Evolutionary conservation across 768 basidiomycete species (phyloP).

Genomic region (Ephemerocybe angulata): DNA sequence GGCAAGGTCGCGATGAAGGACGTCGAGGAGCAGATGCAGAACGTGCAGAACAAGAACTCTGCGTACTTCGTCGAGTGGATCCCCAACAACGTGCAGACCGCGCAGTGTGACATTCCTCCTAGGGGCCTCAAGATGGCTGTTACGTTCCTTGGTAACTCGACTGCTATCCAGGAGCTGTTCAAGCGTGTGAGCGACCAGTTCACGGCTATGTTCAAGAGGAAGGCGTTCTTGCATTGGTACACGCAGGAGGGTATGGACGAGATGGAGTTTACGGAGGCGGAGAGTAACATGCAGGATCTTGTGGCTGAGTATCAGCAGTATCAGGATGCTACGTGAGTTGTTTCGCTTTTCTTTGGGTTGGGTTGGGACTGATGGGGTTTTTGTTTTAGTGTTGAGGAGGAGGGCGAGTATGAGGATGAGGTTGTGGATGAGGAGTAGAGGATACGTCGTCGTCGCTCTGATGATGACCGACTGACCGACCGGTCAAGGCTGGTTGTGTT

Average conservation of each 20-base stretch:
- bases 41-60: constrained; percentile 95
- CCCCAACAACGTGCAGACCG: constrained; percentile 96
- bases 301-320: constrained; percentile 98
- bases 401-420: constrained; percentile 88
- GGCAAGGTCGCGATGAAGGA: constrained; percentile 99
- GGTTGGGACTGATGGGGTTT: background rate
- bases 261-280: constrained; percentile 99
- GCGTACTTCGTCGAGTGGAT: constrained; percentile 99
- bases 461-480: background rate
- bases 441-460: background rate
- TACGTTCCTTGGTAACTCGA: constrained; percentile 97
- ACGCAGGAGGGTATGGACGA: constrained; percentile 99
- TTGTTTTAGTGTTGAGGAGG: constrained; percentile 68
- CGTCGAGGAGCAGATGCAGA: constrained; percentile 98
- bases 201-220: constrained; percentile 98
- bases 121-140: constrained; percentile 95
- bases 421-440: constrained; percentile 54
- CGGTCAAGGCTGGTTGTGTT: no score
- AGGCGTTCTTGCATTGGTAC: constrained; percentile 99
- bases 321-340: constrained; percentile 87
- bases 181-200: constrained; percentile 98
- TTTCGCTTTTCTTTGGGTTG: background rate
- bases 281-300: constrained; percentile 99
- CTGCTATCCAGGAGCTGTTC: constrained; percentile 97
- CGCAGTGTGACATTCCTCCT: constrained; percentile 97